Percentiles rank a stretch among this genome's conserved stretches.
Evolutionary conservation across 441 rosid species (phyloP).

Genomic region (Euphorbia neoarborescens): DNA sequence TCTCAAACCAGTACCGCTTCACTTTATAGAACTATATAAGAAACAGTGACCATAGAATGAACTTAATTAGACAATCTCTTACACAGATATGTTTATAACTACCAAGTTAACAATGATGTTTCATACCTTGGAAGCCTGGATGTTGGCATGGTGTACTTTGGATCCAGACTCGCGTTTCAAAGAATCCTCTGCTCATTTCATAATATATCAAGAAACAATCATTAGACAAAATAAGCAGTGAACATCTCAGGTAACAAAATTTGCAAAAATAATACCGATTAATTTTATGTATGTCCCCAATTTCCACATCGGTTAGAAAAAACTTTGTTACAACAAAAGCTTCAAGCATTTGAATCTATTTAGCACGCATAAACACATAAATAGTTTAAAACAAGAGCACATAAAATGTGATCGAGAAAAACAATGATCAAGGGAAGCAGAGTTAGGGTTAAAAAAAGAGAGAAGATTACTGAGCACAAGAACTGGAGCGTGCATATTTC

Average conservation of each 20-base stretch:
- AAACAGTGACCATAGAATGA: too few species aligned
- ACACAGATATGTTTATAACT: background rate
- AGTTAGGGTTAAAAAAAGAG: background rate
- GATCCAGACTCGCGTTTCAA: conserved; percentile 66
- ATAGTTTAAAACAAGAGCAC: background rate
- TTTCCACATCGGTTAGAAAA: background rate
- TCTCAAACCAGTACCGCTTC: background rate
- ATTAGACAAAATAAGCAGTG: background rate
- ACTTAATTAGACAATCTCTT: background rate
- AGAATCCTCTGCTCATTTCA: conserved; percentile 48
- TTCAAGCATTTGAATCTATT: background rate
- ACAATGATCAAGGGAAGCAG: background rate
- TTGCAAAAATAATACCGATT: background rate
- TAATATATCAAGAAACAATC: background rate
- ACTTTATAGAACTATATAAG: background rate
- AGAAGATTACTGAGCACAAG: conserved; percentile 7
- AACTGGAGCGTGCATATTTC: conserved; percentile 9
- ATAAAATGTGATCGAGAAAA: background rate
- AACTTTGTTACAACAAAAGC: background rate
- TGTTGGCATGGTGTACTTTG: conserved; percentile 64
- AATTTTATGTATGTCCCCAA: background rate
- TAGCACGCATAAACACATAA: background rate
- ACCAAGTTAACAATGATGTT: background rate
- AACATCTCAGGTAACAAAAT: background rate
- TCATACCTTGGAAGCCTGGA: conserved; percentile 65